Base-by-base conservation (phyloP, 2,329 filamentous ascomycete species). In the Colletotrichum sp. region DNA sequence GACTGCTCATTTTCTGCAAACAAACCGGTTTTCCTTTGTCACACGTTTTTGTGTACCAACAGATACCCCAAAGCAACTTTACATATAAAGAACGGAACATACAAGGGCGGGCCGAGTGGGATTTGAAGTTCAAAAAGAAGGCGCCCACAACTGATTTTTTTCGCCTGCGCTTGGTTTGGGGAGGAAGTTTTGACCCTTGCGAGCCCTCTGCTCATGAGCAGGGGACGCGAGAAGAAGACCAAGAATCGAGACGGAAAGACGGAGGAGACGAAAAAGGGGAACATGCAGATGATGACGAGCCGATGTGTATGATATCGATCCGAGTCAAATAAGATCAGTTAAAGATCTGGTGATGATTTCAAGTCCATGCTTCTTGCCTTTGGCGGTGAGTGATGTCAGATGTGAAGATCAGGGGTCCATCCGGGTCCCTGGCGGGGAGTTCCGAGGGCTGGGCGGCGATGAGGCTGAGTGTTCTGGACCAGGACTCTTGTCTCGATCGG, bases 1-100 rank as follows among this genome's bases (percentile, higher is more conserved):
- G 54, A 62, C 33, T 68, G 66, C 55, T 72, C 58, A 51, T 66
- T 58, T 57, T 57, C 59, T 43, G 54, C 65, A 47, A 68, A 51
- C 34, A 33, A 9, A 61, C 64, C 51, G 33, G 47, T 57, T 73
- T 66, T 73, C 68, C 72, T 74, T 74, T 74, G 72, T 74, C 69
- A 31, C 71, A 54, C 61, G 29, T 66, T 71, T 74, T 73, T 72
- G 69, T 74, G 72, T 74, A 74, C 72, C 72, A 74, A 74, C 72
- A 74, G 72, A 74, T 74, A 74, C 72, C 72, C 72, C 72, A 69
- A 73, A 73, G 68, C 71, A 67, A 73, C 54, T 73, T 70, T 70
- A 73, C 70, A 73, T 73, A 71, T 43, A 71, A 72, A 69, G 16
- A 73, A 71, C 68, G 71, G 62, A 73, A 66, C 71, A 71, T 71